phyloP scores from a whole-genome alignment of 306 rosid genomes.

The Corylus avellana region DNA sequence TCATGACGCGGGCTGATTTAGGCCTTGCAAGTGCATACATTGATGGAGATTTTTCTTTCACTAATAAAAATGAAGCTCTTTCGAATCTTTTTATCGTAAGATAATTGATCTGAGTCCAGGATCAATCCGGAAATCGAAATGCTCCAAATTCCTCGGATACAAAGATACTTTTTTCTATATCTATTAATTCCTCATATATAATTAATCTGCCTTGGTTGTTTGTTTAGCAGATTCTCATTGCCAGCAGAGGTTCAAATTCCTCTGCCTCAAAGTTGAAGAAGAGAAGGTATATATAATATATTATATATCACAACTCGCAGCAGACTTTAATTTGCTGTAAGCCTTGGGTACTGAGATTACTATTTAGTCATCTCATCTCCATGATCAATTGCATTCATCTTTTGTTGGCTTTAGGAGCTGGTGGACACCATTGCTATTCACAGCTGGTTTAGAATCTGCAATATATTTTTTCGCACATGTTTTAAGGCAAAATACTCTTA shows the following conservation, averaged over 20 bases:
- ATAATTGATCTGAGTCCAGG: not conserved
- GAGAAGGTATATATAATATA: slow-evolving; percentile 46
- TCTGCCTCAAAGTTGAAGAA: slow-evolving; percentile 45
- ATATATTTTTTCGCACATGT: slow-evolving; percentile 70
- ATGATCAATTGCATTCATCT: not conserved
- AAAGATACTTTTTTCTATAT: too few relatives aligned
- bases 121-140: not conserved
- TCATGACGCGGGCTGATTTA: slow-evolving; percentile 85
- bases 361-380: not conserved
- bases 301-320: not conserved
- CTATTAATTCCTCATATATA: not conserved
- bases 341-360: not conserved
- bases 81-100: slow-evolving; percentile 61
- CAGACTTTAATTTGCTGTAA: not conserved
- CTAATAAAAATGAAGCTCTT: slow-evolving; percentile 73
- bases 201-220: not conserved
- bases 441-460: slow-evolving; percentile 75
- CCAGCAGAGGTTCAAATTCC: slow-evolving; percentile 66
- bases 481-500: slow-evolving; percentile 78
- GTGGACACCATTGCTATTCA: slow-evolving; percentile 88
- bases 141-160: not conserved
- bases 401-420: slow-evolving; percentile 62
- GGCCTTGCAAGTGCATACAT: slow-evolving; percentile 93
- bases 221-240: slow-evolving; percentile 73
- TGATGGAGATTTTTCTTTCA: slow-evolving; percentile 70